Base-by-base conservation (phyloP, 1,139 yeast species). In the Sugiyamaella novakii region DNA sequence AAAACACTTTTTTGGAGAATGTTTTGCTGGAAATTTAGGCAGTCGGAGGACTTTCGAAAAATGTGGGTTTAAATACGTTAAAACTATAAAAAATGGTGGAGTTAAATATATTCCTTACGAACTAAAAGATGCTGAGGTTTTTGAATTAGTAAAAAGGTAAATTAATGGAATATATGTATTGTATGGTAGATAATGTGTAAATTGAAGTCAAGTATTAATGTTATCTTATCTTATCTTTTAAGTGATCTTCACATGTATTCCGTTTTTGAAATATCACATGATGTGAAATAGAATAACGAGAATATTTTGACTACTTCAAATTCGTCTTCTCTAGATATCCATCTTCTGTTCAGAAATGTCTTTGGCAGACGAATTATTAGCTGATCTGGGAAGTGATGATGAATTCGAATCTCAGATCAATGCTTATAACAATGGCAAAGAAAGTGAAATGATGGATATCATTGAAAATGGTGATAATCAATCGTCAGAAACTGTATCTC, bases 351-450 rank as follows among this genome's bases (percentile, higher is more conserved):
- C n/a, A 22, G 34, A 34, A 34, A 59, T 59, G 63, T 68, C 72
- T 17, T 57, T 69, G 11, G 70, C 68, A 7, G 73, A 69, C 47
- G 73, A 70, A 51, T 59, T 70, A 35, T 55, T 69, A 49, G 72
- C 72, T 12, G 74, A 70, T 47, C 58, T 69, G 37, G 67, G 59
- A 17, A 58, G 61, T 27, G 66, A 60, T 34, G 65, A 59, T 10
- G 67, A 61, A 15, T 43, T 50, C 30, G 53, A 46, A 21, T 18
- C 38, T 17, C 49, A 41, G 43, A 31, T 43, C 12, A 45, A 46
- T 8, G 48, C 48, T 21, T 28, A 47, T 24, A 47, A 47, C 19
- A 40, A 46, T 31, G 43, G 43, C 15, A 49, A 43, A 25, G 60
- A 50, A 21, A 55, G 38, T 8, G 45, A 24, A 5, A 17, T 39